phyloP scores from a whole-genome alignment of 805 yeast species.

The Debaryomyces castellii region DNA sequence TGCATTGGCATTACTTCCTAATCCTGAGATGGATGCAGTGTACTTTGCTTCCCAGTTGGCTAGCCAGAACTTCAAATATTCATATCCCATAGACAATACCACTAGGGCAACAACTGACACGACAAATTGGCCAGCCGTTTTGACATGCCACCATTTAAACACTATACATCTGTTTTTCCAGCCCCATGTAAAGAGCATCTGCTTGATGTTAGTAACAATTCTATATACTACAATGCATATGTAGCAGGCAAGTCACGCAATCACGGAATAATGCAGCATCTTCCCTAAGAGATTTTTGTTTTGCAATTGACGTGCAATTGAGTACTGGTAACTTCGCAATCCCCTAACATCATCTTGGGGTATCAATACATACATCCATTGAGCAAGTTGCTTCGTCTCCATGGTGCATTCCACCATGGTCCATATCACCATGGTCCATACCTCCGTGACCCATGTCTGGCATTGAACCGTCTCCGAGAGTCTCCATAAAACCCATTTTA shows the following conservation, averaged over 20 bases:
- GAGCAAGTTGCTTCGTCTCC: conserved; percentile 39
- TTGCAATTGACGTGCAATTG: not conserved
- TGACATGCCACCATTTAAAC: conserved; percentile 79
- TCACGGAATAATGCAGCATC: not conserved
- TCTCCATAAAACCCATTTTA: not conserved
- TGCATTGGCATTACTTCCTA: too few species aligned
- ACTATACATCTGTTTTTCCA: conserved; percentile 71
- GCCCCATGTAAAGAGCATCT: conserved; percentile 79
- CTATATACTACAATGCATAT: not conserved
- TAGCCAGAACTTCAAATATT: conserved; percentile 42
- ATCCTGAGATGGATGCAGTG: conserved; percentile 8
- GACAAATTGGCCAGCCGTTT: conserved; percentile 49
- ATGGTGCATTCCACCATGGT: conserved; percentile 16
- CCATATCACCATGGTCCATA: conserved; percentile 11
- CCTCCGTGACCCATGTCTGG: conserved; percentile 6
- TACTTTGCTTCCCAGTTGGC: conserved; percentile 25
- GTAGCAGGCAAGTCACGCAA: not conserved
- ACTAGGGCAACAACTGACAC: conserved; percentile 51
- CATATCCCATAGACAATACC: conserved; percentile 57
- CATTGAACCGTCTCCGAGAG: not conserved
- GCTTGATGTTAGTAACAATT: not conserved
- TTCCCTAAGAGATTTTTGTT: not conserved
- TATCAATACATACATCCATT: conserved; percentile 44
- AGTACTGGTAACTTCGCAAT: not conserved
- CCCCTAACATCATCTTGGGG: too few species aligned